A percentile compares a stretch with the other conserved stretches of the same genome.
phyloP scores from a whole-genome alignment of 352 stramenopile species.

The Pythium pyrilobum region DNA sequence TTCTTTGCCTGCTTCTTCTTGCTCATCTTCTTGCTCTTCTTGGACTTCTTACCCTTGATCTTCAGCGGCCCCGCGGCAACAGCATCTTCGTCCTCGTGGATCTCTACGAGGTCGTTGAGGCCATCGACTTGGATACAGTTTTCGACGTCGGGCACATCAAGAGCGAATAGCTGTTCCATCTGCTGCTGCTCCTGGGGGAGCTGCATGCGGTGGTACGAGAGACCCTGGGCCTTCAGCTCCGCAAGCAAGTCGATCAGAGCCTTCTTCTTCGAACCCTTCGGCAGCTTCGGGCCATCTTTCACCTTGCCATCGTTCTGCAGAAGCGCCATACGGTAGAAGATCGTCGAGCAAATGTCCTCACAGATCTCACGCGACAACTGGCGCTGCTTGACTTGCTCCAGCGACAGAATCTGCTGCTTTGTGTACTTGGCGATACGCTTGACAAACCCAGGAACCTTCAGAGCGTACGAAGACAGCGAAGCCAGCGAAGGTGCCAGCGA shows the following conservation, averaged over 20 bases:
- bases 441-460: conserved; percentile 48
- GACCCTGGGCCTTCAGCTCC: conserved; percentile 83
- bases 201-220: conserved; percentile 73
- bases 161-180: conserved; percentile 77
- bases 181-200: conserved; percentile 67
- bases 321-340: conserved; percentile 94
- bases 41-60: conserved; percentile 23
- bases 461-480: conserved; percentile 31
- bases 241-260: conserved; percentile 94
- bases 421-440: conserved; percentile 80
- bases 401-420: conserved; percentile 56
- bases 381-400: conserved; percentile 46
- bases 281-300: conserved; percentile 73
- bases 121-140: conserved; percentile 76
- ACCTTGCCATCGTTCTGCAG: conserved; percentile 54
- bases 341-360: conserved; percentile 89
- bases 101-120: conserved; percentile 35
- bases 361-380: conserved; percentile 73
- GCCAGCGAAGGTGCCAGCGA: conserved; percentile 4
- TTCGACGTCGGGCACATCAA: conserved; percentile 79
- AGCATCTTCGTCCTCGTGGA: conserved; percentile 26
- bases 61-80: not conserved
- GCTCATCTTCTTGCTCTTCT: conserved; percentile 23
- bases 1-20: conserved; percentile 6
- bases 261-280: conserved; percentile 96